Base-by-base conservation (phyloP, 164 flowering plant species). In the Sedum album region DNA sequence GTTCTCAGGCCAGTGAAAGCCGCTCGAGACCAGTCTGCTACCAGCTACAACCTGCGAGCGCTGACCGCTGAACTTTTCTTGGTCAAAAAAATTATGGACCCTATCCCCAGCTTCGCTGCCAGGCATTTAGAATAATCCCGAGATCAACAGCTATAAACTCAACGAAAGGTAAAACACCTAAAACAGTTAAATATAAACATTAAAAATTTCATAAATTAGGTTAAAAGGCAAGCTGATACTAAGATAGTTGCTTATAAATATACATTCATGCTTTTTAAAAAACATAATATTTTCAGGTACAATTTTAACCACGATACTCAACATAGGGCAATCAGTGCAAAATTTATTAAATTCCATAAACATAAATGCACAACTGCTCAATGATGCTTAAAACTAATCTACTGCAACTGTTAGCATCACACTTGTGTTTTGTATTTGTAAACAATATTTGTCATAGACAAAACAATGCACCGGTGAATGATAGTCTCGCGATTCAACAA, bases 31-130 rank as follows among this genome's bases (percentile, higher is more conserved):
- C n/a, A 82, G 75, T 91, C 88, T 85, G 70, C 73, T 81, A 49
- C 82, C 82, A 38, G 82, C 83, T 36, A 74, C 75, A 76, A 67
- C 74, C 74, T 85, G 87, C 46, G 82, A 75, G 6, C 83, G 85
- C 71, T 82, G 81, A 75, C 76, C 88, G 67, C 81, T 79, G 68
- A 74, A 82, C 23, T 81, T 74, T 73, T 86, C 93, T 73, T 88
- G 91, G 63, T 83, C 88, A 77, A 89, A 88, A 76, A 88, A 91
- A 83, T 87, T 86, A 73, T 88, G 91, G 75, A 84, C 84, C 84
- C 84, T 83, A 67, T 88, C 97, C 70, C 84, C 89, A 80, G 74
- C 82, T 78, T 88, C 95, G 79, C 90, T 84, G 71, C 93, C 89
- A 84, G 93, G 93, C 96, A 91, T 84, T 84, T 91, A 84, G 81